A percentile compares a stretch with the other conserved stretches of the same genome.
Evolutionary conservation across 495 filamentous ascomycete genomes (phyloP).

Genomic region (Talaromyces trachyspermus): DNA sequence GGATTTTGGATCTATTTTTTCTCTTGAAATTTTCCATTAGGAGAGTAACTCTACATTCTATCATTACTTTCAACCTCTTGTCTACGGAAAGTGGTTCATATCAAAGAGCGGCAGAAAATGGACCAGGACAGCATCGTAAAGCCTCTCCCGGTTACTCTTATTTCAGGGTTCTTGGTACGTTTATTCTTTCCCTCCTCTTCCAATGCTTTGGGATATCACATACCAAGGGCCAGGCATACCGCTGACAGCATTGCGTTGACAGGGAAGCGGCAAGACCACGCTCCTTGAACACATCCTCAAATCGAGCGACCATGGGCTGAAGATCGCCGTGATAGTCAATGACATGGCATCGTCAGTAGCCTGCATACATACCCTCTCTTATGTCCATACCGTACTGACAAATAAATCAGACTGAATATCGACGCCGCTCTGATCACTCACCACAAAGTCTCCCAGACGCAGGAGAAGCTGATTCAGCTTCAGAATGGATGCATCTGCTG

Average conservation of each 20-base stretch:
- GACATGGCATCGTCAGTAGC: conserved; percentile 43
- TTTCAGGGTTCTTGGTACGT: conserved; percentile 41
- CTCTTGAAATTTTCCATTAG: not conserved
- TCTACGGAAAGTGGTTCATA: not conserved
- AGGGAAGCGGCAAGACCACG: conserved; percentile 52
- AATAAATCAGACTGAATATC: conserved; percentile 39
- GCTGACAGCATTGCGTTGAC: not conserved
- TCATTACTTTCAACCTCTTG: no score
- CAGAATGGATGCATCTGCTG: conserved; percentile 60
- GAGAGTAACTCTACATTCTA: no score
- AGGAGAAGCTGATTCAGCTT: conserved; percentile 51
- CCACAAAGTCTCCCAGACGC: conserved; percentile 43
- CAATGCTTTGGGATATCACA: not conserved
- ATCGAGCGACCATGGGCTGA: conserved; percentile 43
- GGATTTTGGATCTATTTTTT: not conserved
- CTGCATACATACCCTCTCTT: not conserved
- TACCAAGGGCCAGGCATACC: not conserved
- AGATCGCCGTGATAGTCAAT: conserved; percentile 52
- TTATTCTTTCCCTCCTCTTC: not conserved
- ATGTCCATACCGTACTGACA: not conserved
- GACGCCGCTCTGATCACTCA: conserved; percentile 47
- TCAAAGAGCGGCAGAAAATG: not conserved
- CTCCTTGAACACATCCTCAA: conserved; percentile 49
- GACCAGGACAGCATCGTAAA: not conserved
- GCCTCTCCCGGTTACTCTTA: conserved; percentile 35